Base-by-base conservation (phyloP, 768 basidiomycete genomes). In the Termitomyces titanicus region DNA sequence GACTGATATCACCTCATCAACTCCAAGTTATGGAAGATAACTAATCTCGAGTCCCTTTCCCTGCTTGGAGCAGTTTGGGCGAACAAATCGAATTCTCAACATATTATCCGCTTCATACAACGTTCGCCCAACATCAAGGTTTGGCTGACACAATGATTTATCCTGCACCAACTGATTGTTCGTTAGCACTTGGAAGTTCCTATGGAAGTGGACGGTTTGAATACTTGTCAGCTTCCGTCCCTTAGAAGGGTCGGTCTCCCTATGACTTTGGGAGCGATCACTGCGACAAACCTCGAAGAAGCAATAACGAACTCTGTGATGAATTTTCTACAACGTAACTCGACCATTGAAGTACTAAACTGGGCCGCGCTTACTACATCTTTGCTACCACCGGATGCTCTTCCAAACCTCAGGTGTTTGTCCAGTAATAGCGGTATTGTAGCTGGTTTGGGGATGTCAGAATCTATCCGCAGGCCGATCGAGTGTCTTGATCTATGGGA, bases 311-410 rank as follows among this genome's bases (percentile, higher is more conserved):
- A 67, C 13, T 69, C 73, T 42, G 68, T 72, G 12, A 63, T 68
- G 39, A 62, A 57, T 22, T 82, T 82, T 57, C 65, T 82, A 11
- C 66, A 74, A 51, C 70, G 68, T n/a, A 78, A 81, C 57, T 72
- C 77, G 3, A 69, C 69, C 2, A 68, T 82, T 40, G 76, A 79
- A 55, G 75, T 76, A 15, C 71, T 82, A 4, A 65, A 64, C 27
- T 82, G 79, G 79, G 70, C 67, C n/a, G 77, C 79, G 2, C 63
- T 76, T 1, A 68, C 69, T 24, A 25, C 65, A 63, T 18, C 63
- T 73, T n/a, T 51, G 15, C 55, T 79, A 12, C 61, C 72, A 1
- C 64, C 70, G 0, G 69, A 69, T n/a, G 55, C 61, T 9, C 70
- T 82, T 4, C 79, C 78, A 6, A 72, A 70, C 46, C 65, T 81